Base-by-base conservation (phyloP, 495 filamentous ascomycete genomes). In the Penicillium coprophilum region DNA sequence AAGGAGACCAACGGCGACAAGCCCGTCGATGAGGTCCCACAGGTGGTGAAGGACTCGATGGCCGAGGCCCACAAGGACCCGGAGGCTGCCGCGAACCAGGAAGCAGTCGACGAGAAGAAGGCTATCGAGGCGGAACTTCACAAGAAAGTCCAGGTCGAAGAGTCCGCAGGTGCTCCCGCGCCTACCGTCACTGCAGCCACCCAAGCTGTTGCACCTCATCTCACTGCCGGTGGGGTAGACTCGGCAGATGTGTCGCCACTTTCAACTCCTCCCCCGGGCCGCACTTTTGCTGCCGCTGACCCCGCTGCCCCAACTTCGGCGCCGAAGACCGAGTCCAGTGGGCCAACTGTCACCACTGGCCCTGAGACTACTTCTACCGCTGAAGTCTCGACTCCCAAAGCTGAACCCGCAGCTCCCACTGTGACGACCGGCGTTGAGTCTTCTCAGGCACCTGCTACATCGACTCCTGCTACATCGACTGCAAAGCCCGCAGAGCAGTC, bases 31-130 rank as follows among this genome's bases (percentile, higher is more conserved):
- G 78, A 83, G 40, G 88, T 90, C 6, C 91, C 91, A 6, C 76
- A 79, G 7, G 77, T 85, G 51, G 90, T 93, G 34, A 88, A 88
- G 75, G 80, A 90, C 46, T 92, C 88, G 3, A 76, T 91, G 28
- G 66, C 77, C 39, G 80, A 85, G 60, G 82, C 90, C 15, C 79
- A 85, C 45, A 61, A 74, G 53, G 75, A 75, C 44, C 86, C 89
- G 28, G 90, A 95, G 70, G 90, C 89, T 17, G 83, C 87, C 21
- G 84, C 81, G 24, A 84, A 85, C 69, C 72, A 80, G 15, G 79
- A 80, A 40, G 84, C 83, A 4, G 88, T 94, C 9, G 80, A 82
- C 53, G 88, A 92, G 67, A 96, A 96, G 83, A 84, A 82, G 67
- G 85, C 80, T 17, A 76, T 90, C 31, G 91, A 93, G 72, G 62